Percentiles rank a stretch among this genome's conserved stretches.
phyloP scores from a whole-genome alignment of 176 grass and related monocot species.

The Eragrostis curvula region DNA sequence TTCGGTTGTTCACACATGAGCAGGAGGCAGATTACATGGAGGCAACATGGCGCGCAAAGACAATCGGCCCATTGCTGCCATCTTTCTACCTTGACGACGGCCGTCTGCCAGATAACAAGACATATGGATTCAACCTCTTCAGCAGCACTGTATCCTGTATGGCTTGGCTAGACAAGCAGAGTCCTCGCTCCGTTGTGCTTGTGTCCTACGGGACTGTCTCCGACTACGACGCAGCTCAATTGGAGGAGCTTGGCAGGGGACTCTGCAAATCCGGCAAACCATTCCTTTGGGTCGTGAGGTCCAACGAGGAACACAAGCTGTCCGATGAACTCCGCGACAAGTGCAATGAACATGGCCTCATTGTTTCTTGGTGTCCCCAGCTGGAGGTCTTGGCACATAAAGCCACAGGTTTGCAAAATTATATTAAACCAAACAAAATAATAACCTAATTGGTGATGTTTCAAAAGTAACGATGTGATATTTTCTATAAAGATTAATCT shows the following conservation, averaged over 20 bases:
- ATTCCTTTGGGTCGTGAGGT: slow-evolving; percentile 42
- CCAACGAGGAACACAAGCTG: slow-evolving; percentile 12
- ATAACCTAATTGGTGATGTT: neutral
- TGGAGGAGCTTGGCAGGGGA: slow-evolving; percentile 38
- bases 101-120: slow-evolving; percentile 3
- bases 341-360: neutral
- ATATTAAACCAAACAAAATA: too few relatives aligned
- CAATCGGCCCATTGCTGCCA: slow-evolving; percentile 16
- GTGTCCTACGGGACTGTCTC: slow-evolving; percentile 28
- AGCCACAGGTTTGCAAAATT: slow-evolving; percentile 29
- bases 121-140: slow-evolving; percentile 40
- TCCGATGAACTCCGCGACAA: neutral
- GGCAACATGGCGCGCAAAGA: slow-evolving; percentile 15
- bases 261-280: slow-evolving; percentile 14
- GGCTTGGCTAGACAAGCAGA: slow-evolving; percentile 4
- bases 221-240: neutral
- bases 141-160: neutral
- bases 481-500: neutral
- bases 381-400: slow-evolving; percentile 48
- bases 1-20: neutral
- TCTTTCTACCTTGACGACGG: slow-evolving; percentile 20
- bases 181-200: slow-evolving; percentile 1
- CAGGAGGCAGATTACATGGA: slow-evolving; percentile 47
- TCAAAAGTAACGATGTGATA: too few relatives aligned
- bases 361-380: slow-evolving; percentile 45